Evolutionary conservation across 1,284 basidiomycete genomes (phyloP), one percentile per base, ranked within the genome.

Genomic region (Grifola frondosa): DNA sequence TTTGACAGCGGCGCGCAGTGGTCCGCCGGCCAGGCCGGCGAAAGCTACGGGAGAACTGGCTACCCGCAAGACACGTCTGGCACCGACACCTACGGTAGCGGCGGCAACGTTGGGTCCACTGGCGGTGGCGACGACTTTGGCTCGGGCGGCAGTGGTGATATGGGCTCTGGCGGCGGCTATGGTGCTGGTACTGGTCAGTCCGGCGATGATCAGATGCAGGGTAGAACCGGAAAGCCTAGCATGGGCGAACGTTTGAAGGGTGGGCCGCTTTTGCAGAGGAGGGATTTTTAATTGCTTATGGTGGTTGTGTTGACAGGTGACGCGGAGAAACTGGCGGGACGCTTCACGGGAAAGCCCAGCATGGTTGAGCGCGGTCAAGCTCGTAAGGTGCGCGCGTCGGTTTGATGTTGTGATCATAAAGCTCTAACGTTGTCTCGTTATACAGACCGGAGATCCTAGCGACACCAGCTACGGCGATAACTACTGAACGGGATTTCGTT

Each of bases 271-370:
- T n/a, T n/a, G n/a, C n/a, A n/a, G n/a, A n/a, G n/a, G n/a, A n/a
- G n/a, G n/a, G n/a, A n/a, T n/a, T n/a, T 16, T 16, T 25, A 17
- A 11, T 24, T 10, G 32, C 20, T 35, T 6, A 7, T 52, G 30
- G 32, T n/a, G 17, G 16, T 29, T 30, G 10, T 37, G 29, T 23
- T 6, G 39, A 7, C 24, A 61, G 60, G 61, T 11, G 47, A 29
- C 22, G 24, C 50, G 28, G 58, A 63, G 54, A 61, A 60, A 45
- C 43, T 52, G 31, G 49, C 58, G 11, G 62, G 53, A 6, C 40
- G 37, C 36, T 23, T 48, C 13, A 19, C 42, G 11, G 39, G 49
- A 16, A 48, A 37, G 42, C n/a, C 31, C 16, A 37, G 35, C 22
- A 23, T 51, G 37, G 45, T 40, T 34, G 42, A 42, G 40, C 49